A percentile compares a stretch with the other conserved stretches of the same genome.
Evolutionary conservation across 148 eudicot genomes (phyloP).

Genomic region (Suaeda aralocaspica): DNA sequence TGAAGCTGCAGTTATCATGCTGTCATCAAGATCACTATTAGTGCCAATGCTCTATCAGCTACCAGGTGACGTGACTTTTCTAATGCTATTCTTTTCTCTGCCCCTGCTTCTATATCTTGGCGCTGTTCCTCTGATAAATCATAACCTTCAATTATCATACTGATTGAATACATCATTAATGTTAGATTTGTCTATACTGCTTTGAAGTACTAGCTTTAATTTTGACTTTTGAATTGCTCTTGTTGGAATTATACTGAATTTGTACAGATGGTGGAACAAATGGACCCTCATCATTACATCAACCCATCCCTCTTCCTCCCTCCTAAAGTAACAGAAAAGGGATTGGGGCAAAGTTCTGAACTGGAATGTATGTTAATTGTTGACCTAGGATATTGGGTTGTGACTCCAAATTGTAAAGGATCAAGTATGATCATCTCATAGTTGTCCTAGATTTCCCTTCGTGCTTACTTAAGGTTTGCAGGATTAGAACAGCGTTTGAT

Average conservation of each 20-base stretch:
- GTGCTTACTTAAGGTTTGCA: slow-evolving; percentile 22
- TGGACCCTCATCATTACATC: neutral
- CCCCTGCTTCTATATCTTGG: neutral
- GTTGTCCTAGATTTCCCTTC: neutral
- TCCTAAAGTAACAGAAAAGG: neutral
- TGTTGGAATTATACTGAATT: neutral
- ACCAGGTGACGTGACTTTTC: neutral
- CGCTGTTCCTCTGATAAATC: neutral
- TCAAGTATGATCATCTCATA: neutral
- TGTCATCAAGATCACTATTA: neutral
- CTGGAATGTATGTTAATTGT: neutral
- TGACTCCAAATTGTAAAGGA: neutral
- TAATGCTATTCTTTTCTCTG: neutral
- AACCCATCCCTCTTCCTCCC: neutral
- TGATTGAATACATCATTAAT: too few relatives aligned
- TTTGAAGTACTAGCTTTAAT: too few relatives aligned
- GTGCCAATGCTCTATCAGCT: too few relatives aligned
- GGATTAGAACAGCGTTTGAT: slow-evolving; percentile 47
- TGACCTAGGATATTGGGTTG: neutral
- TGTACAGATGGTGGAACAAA: neutral
- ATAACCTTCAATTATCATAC: too few relatives aligned
- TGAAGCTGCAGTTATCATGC: neutral
- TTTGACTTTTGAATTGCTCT: too few relatives aligned
- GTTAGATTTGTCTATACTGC: too few relatives aligned
- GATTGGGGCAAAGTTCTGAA: neutral